phyloP scores from a whole-genome alignment of 2,329 filamentous ascomycete genomes.

The Tolypocladium paradoxum region DNA sequence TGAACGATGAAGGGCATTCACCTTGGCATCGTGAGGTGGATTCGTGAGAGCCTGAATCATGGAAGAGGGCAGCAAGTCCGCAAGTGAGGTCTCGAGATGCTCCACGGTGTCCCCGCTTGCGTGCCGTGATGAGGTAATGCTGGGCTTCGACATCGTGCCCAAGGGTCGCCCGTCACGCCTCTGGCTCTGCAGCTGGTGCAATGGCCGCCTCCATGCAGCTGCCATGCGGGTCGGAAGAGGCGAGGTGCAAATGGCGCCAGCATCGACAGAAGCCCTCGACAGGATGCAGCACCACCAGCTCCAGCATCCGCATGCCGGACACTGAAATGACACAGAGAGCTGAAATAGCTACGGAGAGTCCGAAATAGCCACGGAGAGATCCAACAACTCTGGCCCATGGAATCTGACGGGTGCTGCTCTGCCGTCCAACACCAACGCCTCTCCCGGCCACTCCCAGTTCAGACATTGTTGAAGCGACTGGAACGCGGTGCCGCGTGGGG shows the following conservation, averaged over 20 bases:
- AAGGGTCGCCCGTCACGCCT: not conserved
- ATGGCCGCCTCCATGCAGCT: not conserved
- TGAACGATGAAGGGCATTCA: not conserved
- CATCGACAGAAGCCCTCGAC: not conserved
- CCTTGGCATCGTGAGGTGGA: not conserved
- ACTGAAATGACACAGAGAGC: not conserved
- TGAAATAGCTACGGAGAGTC: not conserved
- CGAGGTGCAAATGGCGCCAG: not conserved
- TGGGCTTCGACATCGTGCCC: not conserved
- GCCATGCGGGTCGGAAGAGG: not conserved
- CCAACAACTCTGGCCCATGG: not conserved
- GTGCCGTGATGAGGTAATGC: not conserved
- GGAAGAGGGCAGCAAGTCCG: not conserved
- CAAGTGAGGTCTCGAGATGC: not conserved
- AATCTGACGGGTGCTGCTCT: not conserved
- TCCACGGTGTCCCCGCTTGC: not conserved
- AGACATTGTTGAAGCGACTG: not conserved
- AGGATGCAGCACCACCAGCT: not conserved
- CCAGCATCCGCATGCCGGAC: not conserved
- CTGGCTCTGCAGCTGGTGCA: not conserved
- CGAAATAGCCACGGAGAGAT: not conserved
- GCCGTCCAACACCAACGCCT: not conserved
- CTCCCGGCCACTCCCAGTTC: not conserved
- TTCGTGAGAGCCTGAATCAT: not conserved
- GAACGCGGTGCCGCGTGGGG: not conserved